Base-by-base conservation (phyloP, 805 yeast species). In the Saccharomycopsis capsularis region DNA sequence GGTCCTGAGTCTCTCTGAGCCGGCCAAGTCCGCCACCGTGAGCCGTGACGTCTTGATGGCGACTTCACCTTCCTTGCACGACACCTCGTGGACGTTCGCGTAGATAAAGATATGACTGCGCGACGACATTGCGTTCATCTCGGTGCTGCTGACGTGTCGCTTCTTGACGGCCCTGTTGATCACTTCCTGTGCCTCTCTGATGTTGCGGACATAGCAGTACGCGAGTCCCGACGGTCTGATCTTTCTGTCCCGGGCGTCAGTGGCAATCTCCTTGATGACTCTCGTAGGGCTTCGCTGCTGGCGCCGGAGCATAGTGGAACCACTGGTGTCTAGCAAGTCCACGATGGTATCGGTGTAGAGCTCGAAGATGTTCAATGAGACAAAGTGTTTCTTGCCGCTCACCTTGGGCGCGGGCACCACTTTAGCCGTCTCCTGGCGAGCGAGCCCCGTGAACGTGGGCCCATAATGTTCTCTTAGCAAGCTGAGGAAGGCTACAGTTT, bases 11-110 rank as follows among this genome's bases (percentile, higher is more conserved):
- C 80, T 65, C 58, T 77, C 81, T 6, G 76, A 65, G 1, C 81
- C 81, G 1, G 81, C 79, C 21, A 78, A 57, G 56, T 78, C 81
- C 1, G 74, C 77, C 37, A 78, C 59, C 0, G 75, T 71, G 25
- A 78, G 60, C 45, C 77, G 66, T 3, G 75, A 59, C 1, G 64
- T 57, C 23, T 53, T 58, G 1, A 50, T 37, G 4, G 25, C 35
- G 2, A 38, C 41, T 24, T 48, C 35, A 18, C 9, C n/a, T 11
- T 41, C 35, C n/a, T 34, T 37, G 13, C 25, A 23, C 3, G 55
- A 58, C 6, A 48, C 44, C 23, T 40, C 30, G 44, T 63, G 68
- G 4, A 71, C 50, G 48, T 73, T 73, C 42, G 76, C 63, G 49
- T 71, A 68, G 2, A 72, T 62, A 55, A 77, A 74, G 16, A 76